Base-by-base conservation (phyloP, 2,329 filamentous ascomycete genomes). In the Alternaria conjuncta region DNA sequence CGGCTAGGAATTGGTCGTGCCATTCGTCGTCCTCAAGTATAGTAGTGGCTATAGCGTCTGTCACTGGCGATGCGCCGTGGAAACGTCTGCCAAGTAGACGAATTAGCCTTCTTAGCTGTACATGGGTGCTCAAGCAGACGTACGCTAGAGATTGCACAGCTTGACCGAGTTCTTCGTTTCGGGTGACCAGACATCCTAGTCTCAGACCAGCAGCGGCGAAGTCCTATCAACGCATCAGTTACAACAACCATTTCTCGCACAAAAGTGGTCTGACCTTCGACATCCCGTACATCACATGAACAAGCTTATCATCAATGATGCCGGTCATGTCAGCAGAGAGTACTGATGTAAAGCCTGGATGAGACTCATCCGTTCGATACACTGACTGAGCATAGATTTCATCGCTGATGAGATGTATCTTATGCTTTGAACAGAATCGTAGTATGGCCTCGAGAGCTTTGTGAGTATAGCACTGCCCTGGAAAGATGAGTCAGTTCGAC, bases 361-460 rank as follows among this genome's bases (percentile, higher is more conserved):
- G 44, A 15, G 11, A 50, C 6, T 21, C 15, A 46, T 57, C n/a
- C n/a, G 32, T 57, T 20, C 43, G 5, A 47, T 57, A 89, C 1
- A 84, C 76, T 0, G 86, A 87, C 5, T 86, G 71, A 2, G 86
- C 87, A 69, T 89, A 89, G 43, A 89, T 84, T 70, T 89, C 87
- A 70, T 89, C 87, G 67, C 82, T 84, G 72, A 89, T 82, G 41
- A 89, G 76, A 67, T 89, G 86, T 5, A 88, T 75, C 3, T 79
- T 65, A 65, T 88, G 76, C 58, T 81, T 80, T 56, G 85, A 77
- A 67, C 86, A 88, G 30, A 88, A 69, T 3, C 71, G 68, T 80
- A 88, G 82, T 21, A 86, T 73, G 7, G 75, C 76, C 1, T 82
- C 63, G 9, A 87, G 65, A 5, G 78, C 76, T 11, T 54, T 23